Conservation (phyloP, 352 stramenopile genomes). For the Phytophthora pistaciae region DNA sequence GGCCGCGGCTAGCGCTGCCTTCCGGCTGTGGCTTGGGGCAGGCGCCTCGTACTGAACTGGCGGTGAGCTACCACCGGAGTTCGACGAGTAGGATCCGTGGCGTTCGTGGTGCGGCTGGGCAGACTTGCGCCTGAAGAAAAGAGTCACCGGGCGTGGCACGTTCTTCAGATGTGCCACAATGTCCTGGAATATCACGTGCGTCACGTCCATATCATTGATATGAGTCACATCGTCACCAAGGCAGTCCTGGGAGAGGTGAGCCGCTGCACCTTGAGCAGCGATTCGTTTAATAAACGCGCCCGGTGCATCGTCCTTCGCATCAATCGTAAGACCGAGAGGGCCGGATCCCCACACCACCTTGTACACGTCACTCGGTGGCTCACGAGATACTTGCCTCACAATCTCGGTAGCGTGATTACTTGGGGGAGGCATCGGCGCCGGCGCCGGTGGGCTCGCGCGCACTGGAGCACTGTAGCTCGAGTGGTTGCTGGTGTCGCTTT, state of each 20-base stretch:
- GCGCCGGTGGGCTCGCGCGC: constrained; percentile 25
- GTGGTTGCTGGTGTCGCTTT: constrained; percentile 33
- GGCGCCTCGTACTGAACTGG: constrained; percentile 54
- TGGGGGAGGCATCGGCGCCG: constrained; percentile 23
- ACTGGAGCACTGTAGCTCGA: constrained; percentile 37
- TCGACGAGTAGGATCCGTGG: constrained; percentile 54
- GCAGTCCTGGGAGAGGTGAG: constrained; percentile 83
- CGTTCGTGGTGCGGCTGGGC: constrained; percentile 31
- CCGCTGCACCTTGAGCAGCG: constrained; percentile 70
- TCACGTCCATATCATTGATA: constrained; percentile 90
- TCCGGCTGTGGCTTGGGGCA: constrained; percentile 43
- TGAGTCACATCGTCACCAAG: constrained; percentile 83
- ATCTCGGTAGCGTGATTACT: constrained; percentile 34
- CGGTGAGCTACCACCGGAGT: constrained; percentile 38
- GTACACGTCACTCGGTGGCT: constrained; percentile 63
- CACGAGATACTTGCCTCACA: constrained; percentile 46
- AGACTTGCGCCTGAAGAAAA: constrained; percentile 72
- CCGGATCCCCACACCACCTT: constrained; percentile 84
- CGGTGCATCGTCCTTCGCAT: constrained; percentile 60
- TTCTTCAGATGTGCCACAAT: constrained; percentile 86
- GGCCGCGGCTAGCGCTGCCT: constrained; percentile 35
- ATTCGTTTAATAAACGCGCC: constrained; percentile 90
- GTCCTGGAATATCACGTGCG: constrained; percentile 73
- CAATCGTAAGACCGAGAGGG: constrained; percentile 83
- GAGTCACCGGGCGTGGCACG: constrained; percentile 79